Evolutionary conservation across 208 protist species (phyloP), one percentile per base, ranked within the genome.

Genomic region (Acanthamoeba castellanii): DNA sequence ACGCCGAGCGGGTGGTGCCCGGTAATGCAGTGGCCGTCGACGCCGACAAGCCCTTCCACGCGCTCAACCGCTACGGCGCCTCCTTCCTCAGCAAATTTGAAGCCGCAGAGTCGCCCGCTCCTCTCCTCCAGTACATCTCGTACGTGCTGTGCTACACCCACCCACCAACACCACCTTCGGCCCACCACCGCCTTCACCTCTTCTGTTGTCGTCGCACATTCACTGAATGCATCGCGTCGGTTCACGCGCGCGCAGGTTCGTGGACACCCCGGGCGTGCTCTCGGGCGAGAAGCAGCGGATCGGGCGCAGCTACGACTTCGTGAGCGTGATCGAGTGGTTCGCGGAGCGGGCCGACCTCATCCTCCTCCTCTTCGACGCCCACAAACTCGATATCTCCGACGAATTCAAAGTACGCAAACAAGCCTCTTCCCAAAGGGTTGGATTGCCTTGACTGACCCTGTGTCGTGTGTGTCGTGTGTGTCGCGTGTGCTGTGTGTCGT

Each of bases 311-410:
- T 98, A 98, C 93, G 97, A 97, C 57, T 97, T 97, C n/a, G 78
- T 93, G 42, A 59, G 45, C 32, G 72, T 97, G 27, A 87, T 97
- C 32, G 92, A 92, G 34, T 90, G 93, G 92, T 95, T 95, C 45
- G 93, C 68, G 20, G 78, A 94, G 55, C 25, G 98, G 76, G 98
- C 98, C 30, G 99, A 99, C 97, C 96, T 99, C 78, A 98, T 99
- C 72, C 98, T 99, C 52, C 96, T 99, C 91, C 95, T 99, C 47
- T 99, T 99, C 96, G 99, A 99, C 95, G 99, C 99, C n/a, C 98
- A 99, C 88, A 99, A 99, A 97, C 98, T 99, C 50, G 99, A 99
- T 95, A 98, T 98, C 50, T 96, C 92, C 18, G 97, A 98, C 91
- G 97, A 98, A 84, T 98, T 98, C 94, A 97, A 96, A 30, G 34